Evolutionary conservation across 2,329 filamentous ascomycete species (phyloP), one percentile per base, ranked within the genome.

Genomic region (Hymenoscyphus albidus): DNA sequence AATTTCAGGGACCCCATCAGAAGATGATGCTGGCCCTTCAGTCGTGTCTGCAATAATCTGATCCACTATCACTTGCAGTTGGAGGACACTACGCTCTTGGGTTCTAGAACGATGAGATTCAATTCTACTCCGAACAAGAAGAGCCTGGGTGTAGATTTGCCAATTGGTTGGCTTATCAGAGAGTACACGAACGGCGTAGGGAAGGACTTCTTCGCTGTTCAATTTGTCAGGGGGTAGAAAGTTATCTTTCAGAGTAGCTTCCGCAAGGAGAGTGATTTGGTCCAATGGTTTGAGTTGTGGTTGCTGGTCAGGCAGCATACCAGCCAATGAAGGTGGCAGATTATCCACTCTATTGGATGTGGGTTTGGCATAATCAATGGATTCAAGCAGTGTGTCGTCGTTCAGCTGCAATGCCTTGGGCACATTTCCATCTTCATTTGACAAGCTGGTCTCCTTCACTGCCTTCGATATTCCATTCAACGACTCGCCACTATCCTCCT

Each of bases 131-230:
- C 95, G 85, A 1, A 98, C 91, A 0, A 99, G 82, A 9, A 99
- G 81, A 0, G 93, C 95, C 74, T 98, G 93, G 0, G 95, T 97
- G 75, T 98, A 98, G 40, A 97, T 89, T 76, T 98, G 95, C 95
- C 95, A 99, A 76, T 98, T 99, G 0, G 92, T 94, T 57, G 90
- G 90, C 70, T 94, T 93, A 66, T 95, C 93, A 9, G 90, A 85
- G 1, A 99, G 82, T 0, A 98, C 95, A 51, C 95, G 87, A 1
- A 88, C 89, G 0, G 95, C 95, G 74, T 94, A 99, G 0, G 95
- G 95, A 0, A 96, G 78, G 4, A 96, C 94, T 75, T 98, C 92
- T 77, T 98, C 93, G n/a, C 93, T 85, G 0, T 93, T 98, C 0
- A 99, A 81, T 0, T 91, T 89, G 74, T 98, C 90, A 0, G 87